Conservation (phyloP, 495 filamentous ascomycete species). For the Lasiosphaeris hirsuta region DNA sequence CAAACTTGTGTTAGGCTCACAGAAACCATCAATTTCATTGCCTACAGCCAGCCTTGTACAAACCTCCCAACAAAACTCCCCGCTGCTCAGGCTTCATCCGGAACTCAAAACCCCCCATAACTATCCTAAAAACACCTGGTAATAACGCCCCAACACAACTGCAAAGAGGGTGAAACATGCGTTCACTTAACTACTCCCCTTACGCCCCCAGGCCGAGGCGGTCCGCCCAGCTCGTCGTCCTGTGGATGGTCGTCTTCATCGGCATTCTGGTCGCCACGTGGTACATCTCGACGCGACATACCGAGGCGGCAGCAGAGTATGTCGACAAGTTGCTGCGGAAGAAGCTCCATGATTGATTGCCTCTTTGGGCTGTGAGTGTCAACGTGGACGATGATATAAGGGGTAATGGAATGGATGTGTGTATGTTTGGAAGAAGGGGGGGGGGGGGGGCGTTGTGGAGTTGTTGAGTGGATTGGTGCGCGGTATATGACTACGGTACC, state of each 20-base stretch:
- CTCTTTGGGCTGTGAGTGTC: no score
- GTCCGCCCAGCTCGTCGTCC: slow-evolving; percentile 27
- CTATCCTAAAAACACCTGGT: neutral
- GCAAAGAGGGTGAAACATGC: neutral
- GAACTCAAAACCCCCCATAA: neutral
- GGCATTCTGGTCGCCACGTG: slow-evolving; percentile 29
- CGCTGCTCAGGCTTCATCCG: no score
- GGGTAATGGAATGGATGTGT: no score
- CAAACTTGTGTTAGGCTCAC: no score
- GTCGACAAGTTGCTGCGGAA: slow-evolving; percentile 14
- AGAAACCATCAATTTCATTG: no score
- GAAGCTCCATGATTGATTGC: neutral
- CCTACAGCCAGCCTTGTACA: no score
- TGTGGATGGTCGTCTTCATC: slow-evolving; percentile 33
- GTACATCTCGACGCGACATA: slow-evolving; percentile 26
- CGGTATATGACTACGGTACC: no score
- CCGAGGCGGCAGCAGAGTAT: slow-evolving; percentile 14
- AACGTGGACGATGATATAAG: no score
- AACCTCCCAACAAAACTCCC: no score
- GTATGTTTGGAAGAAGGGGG: no score
- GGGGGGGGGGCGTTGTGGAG: no score
- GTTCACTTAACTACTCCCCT: slow-evolving; percentile 22
- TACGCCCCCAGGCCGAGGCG: slow-evolving; percentile 33
- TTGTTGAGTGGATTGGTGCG: no score
- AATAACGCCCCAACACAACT: neutral